A percentile compares a stretch with the other conserved stretches of the same genome.
These are phyloP conservation scores for Rhizopus arrhizus DNA, from an alignment of 371 early-diverging fungal genomes.

Conservation along the genomic window DNA sequence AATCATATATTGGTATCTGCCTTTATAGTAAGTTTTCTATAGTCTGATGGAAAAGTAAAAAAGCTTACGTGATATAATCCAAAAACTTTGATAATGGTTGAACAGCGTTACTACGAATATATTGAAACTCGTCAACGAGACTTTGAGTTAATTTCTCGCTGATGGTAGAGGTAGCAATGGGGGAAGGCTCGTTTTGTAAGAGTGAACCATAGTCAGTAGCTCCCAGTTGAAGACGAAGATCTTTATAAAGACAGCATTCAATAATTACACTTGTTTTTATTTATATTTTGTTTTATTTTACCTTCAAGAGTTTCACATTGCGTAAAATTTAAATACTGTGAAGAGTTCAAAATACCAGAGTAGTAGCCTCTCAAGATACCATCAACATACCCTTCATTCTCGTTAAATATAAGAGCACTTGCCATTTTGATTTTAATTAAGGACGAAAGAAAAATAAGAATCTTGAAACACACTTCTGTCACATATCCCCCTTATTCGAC, in stretches of 20 bases:
- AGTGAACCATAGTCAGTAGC: constrained; percentile 96
- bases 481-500: constrained; percentile 1
- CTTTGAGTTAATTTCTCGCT: constrained; percentile 86
- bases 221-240: constrained; percentile 79
- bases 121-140: constrained; percentile 91
- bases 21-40: not conserved
- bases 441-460: not conserved
- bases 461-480: constrained; percentile 2
- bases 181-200: constrained; percentile 95
- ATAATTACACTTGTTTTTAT: not conserved
- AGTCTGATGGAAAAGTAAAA: not conserved
- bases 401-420: constrained; percentile 80
- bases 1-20: constrained; percentile 97
- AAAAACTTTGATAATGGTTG: constrained; percentile 86
- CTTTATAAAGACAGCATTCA: constrained; percentile 13
- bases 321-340: constrained; percentile 90
- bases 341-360: constrained; percentile 77
- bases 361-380: constrained; percentile 95
- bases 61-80: constrained; percentile 91
- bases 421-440: constrained; percentile 53
- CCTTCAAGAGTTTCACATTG: constrained; percentile 99
- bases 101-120: constrained; percentile 84
- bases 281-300: constrained; percentile 30
- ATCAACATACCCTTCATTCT: constrained; percentile 91
- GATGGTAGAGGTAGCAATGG: constrained; percentile 91